Evolutionary conservation across 331 rosid genomes (phyloP), one percentile per base, ranked within the genome.

Genomic region (Quercus phellos): DNA sequence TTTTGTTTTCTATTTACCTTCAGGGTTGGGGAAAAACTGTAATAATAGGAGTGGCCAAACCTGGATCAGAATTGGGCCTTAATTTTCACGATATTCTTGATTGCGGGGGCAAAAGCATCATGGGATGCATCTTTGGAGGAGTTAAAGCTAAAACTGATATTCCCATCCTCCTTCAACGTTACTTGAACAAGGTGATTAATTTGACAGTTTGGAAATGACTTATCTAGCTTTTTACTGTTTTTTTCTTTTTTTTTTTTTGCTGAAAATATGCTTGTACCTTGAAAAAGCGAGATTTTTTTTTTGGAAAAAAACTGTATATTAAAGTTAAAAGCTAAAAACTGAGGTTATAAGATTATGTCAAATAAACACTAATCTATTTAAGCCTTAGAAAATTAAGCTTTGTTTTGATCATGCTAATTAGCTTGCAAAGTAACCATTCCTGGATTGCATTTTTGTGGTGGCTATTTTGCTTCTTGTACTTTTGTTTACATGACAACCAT

Each of bases 21-120:
- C 72, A 92, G 99, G 97, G 97, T 67, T 94, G 97, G 98, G 99
- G 99, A 1, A 87, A 92, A 81, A 90, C 98, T 18, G 17, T 94
- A 24, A 81, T 94, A 22, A 34, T 94, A 74, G 99, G 97, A 50
- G 91, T 88, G 74, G 97, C 88, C 78, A 84, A 74, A 80, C 89
- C 93, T 51, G 94, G 89, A 56, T 76, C 96, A 10, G 43, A 6
- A 68, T 56, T 94, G 82, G 84, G 66, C 66, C 50, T 94, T 53
- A 79, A 70, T 18, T 76, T 87, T 19, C 0, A 0, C 21, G 98
- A 81, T 6, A 81, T 94, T 42, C 96, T 94, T 77, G 12, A 13
- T 2, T 18, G 27, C 0, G 94, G 71, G 27, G 71, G 97, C 26
- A 92, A 89, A 84, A 79, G 43, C 71, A 86, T 94, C 3, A 69